Percentiles rank a stretch among this genome's conserved stretches.
These are phyloP conservation scores for Kuraishia ogatae DNA, from an alignment of 805 yeast genomes.

Conservation along the genomic window DNA sequence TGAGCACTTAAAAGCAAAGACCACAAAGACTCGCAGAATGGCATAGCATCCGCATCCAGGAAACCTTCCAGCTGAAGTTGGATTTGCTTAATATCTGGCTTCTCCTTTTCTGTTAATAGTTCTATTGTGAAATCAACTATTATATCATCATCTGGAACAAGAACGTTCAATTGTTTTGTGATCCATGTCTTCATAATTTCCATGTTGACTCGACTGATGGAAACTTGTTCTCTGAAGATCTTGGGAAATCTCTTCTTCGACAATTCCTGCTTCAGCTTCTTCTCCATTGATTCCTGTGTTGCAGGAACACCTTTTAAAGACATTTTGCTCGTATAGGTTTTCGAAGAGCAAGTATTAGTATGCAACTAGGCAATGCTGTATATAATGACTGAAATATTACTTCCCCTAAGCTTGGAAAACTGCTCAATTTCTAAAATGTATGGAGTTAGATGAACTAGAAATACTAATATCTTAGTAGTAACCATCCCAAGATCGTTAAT, in stretches of 20 bases:
- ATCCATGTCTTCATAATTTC: slow-evolving; percentile 33
- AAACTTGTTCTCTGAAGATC: slow-evolving; percentile 25
- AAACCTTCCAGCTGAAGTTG: slow-evolving; percentile 36
- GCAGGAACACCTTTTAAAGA: slow-evolving; percentile 5
- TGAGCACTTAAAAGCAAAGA: slow-evolving; percentile 33
- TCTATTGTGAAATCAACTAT: slow-evolving; percentile 36
- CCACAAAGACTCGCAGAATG: slow-evolving; percentile 37
- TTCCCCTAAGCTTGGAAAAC: background rate
- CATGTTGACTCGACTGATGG: slow-evolving; percentile 29
- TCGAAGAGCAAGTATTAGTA: background rate
- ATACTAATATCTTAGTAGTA: background rate
- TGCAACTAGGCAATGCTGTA: background rate
- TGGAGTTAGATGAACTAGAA: too few species aligned
- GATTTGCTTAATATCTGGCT: slow-evolving; percentile 30
- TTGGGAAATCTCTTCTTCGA: slow-evolving; percentile 23
- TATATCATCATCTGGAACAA: slow-evolving; percentile 39
- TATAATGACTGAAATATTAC: background rate
- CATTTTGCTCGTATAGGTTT: background rate
- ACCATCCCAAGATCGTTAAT: too few species aligned
- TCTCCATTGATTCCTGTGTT: slow-evolving; percentile 8
- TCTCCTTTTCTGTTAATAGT: slow-evolving; percentile 24
- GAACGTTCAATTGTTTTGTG: slow-evolving; percentile 19
- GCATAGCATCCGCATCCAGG: slow-evolving; percentile 28
- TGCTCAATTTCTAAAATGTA: too few species aligned
- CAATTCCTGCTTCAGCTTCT: slow-evolving; percentile 9